Percentiles rank a stretch among this genome's conserved stretches.
Evolutionary conservation across 352 stramenopile genomes (phyloP).

Genomic region (Lagenidium giganteum): DNA sequence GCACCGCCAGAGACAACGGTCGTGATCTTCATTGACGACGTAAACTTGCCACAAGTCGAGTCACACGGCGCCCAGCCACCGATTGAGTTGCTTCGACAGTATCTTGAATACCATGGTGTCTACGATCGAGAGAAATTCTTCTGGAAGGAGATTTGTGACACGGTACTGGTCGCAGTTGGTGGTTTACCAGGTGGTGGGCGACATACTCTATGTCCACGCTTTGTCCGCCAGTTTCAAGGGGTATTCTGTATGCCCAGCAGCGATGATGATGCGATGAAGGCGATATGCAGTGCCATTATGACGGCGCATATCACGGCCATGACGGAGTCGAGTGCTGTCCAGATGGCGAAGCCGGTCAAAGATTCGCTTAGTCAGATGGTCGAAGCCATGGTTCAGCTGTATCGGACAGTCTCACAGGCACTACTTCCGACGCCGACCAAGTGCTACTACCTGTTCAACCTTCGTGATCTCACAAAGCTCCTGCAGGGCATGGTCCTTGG

Average conservation of each 20-base stretch:
- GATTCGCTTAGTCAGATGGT: slow-evolving; percentile 50
- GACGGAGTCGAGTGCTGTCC: slow-evolving; percentile 3
- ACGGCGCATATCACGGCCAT: slow-evolving; percentile 29
- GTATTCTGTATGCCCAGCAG: slow-evolving; percentile 71
- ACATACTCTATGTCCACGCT: slow-evolving; percentile 47
- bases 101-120: slow-evolving; percentile 60
- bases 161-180: slow-evolving; percentile 57
- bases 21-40: slow-evolving; percentile 87
- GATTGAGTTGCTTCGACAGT: slow-evolving; percentile 73
- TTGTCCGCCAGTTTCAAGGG: slow-evolving; percentile 60
- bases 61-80: slow-evolving; percentile 65
- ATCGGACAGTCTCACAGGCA: slow-evolving; percentile 36
- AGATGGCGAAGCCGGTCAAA: slow-evolving; percentile 32
- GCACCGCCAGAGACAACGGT: slow-evolving; percentile 64
- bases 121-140: slow-evolving; percentile 85
- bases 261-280: slow-evolving; percentile 70
- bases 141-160: slow-evolving; percentile 73
- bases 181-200: slow-evolving; percentile 55
- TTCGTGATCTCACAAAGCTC: slow-evolving; percentile 74
- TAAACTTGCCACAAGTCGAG: slow-evolving; percentile 88
- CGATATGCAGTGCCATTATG: slow-evolving; percentile 89
- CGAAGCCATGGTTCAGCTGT: slow-evolving; percentile 58
- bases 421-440: slow-evolving; percentile 77
- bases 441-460: slow-evolving; percentile 81
- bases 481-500: slow-evolving; percentile 78